phyloP scores from a whole-genome alignment of 106 monocot species.

The Allium sativum region DNA sequence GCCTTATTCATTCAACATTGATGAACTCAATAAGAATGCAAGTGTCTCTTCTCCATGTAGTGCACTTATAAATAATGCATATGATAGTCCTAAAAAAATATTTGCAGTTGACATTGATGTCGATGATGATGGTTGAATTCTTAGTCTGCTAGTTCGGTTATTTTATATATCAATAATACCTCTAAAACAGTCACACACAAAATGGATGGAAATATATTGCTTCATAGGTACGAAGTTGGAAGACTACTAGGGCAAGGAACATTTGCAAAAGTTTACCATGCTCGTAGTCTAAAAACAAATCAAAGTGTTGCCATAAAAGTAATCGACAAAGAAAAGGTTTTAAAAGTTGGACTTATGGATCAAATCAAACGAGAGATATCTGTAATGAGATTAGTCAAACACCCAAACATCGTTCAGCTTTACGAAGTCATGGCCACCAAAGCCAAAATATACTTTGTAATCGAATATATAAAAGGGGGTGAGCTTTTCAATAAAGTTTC shows the following conservation, averaged over 20 bases:
- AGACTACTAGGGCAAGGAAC: conserved; percentile 58
- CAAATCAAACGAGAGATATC: conserved; percentile 39
- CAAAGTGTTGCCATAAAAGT: conserved; percentile 51
- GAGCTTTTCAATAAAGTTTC: conserved; percentile 49
- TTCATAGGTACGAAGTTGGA: conserved; percentile 51
- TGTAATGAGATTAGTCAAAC: conserved; percentile 27
- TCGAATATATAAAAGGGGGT: conserved; percentile 53
- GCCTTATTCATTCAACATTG: background rate
- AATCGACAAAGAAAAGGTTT: conserved; percentile 54
- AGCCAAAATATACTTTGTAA: conserved; percentile 33
- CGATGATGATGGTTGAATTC: conserved; percentile 26
- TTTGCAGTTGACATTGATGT: conserved; percentile 8
- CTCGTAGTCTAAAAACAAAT: conserved; percentile 25
- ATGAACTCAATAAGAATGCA: conserved; percentile 8
- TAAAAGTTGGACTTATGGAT: conserved; percentile 26
- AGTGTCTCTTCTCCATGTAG: background rate
- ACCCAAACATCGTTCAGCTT: conserved; percentile 29
- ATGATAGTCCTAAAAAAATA: background rate
- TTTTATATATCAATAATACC: conserved; percentile 7
- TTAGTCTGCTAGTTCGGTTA: background rate
- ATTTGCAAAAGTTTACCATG: conserved; percentile 64
- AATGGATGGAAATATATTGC: conserved; percentile 34
- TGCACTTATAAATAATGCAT: conserved; percentile 5
- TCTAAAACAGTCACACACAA: conserved; percentile 1
- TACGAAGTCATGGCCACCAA: conserved; percentile 36